Evolutionary conservation across 768 basidiomycete species (phyloP).

Genomic region (Fomitopsis serialis): DNA sequence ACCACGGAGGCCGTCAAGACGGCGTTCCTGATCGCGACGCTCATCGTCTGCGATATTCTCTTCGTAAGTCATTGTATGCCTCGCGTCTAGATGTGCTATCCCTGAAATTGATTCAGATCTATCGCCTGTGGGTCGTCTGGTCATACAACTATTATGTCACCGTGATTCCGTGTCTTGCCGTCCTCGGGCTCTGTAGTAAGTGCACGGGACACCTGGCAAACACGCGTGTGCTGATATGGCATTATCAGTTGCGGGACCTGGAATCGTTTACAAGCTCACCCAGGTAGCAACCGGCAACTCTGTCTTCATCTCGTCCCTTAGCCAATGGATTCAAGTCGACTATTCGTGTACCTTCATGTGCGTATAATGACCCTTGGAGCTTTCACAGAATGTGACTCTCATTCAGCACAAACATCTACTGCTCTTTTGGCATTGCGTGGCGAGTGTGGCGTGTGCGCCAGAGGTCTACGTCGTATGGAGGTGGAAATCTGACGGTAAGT

Average conservation of each 20-base stretch:
- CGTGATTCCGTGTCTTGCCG: not conserved
- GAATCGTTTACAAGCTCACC: not conserved
- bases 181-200: not conserved
- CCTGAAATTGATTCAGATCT: not conserved
- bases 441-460: not conserved
- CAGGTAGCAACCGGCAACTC: not conserved
- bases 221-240: too few species aligned
- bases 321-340: not conserved
- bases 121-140: slow-evolving; percentile 1
- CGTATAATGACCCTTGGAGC: not conserved
- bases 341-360: not conserved
- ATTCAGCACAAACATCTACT: not conserved
- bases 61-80: not conserved
- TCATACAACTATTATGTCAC: not conserved
- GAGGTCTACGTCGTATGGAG: not conserved
- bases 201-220: too few species aligned
- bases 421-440: not conserved
- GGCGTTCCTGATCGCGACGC: not conserved
- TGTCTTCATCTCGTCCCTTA: not conserved
- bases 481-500: not conserved
- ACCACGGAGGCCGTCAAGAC: not conserved
- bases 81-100: not conserved
- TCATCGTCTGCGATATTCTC: not conserved
- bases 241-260: not conserved
- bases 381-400: not conserved